Evolutionary conservation across 2,329 filamentous ascomycete genomes (phyloP), one percentile per base, ranked within the genome.

Genomic region (Fusarium musae): DNA sequence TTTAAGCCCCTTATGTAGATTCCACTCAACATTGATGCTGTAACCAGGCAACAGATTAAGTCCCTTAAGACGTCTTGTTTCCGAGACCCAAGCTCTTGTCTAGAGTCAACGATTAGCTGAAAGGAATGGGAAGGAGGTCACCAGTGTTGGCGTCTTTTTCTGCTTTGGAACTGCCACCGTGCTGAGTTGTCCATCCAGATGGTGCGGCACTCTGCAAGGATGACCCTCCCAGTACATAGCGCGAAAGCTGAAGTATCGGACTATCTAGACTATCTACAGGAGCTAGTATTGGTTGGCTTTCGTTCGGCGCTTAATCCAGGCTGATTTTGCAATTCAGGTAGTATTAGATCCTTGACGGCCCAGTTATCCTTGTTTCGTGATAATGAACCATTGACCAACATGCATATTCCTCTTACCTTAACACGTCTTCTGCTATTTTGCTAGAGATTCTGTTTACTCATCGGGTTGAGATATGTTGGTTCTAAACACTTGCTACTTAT

Each of bases 341-440:
- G 66, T 54, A 64, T 64, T n/a, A 17, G 39, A 70, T 54, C 36
- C 39, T 37, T 60, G 56, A 47, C 32, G 70, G 32, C 46, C 70
- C 61, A 64, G 66, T 74, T 54, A 63, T 69, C 57, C 34, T n/a
- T n/a, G 73, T 76, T 76, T 77, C 73, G 63, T 50, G 49, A 64
- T 63, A 42, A 65, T 73, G 47, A 59, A 34, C 42, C 37, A 37
- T 40, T 4, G 12, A 72, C 75, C 67, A 76, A 73, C 73, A 39
- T 76, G 70, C 75, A 73, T 58, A 66, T 37, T 46, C 54, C 59
- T 56, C 19, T 30, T 39, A 28, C 32, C 49, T 61, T 76, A 77
- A 77, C 75, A 73, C 28, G 32, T 13, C 2, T 32, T 17, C 63
- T 47, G 34, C 47, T 43, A 47, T 44, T 77, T 70, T 65, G 16